These are phyloP conservation scores for Talaromyces liani DNA, from an alignment of 495 filamentous ascomycete species.

Conservation along the genomic window DNA sequence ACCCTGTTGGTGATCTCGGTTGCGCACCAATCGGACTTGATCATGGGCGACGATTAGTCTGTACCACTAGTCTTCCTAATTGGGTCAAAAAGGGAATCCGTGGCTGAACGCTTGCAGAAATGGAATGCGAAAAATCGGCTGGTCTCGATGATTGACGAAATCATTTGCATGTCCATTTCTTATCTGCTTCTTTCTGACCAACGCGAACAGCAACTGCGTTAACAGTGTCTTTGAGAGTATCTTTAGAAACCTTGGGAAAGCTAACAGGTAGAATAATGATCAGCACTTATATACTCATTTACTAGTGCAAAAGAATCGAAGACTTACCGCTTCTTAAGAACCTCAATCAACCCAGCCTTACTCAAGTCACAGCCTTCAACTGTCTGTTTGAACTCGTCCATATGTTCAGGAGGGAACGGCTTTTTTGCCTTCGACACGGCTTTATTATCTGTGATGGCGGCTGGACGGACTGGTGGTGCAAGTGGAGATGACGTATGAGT, in stretches of 20 bases:
- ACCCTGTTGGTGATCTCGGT: background rate
- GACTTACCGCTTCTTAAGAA: constrained; percentile 59
- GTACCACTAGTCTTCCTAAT: background rate
- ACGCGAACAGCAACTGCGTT: constrained; percentile 60
- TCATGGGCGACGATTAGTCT: background rate
- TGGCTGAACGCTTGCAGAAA: background rate
- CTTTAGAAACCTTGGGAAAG: constrained; percentile 66
- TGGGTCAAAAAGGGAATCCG: background rate
- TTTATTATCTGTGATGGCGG: background rate
- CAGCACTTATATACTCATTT: background rate
- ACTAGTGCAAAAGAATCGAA: background rate
- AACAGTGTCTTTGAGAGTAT: constrained; percentile 65
- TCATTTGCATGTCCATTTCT: constrained; percentile 52
- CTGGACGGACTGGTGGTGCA: constrained; percentile 8
- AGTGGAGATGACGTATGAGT: constrained; percentile 8
- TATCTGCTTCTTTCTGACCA: constrained; percentile 53
- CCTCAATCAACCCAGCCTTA: constrained; percentile 69
- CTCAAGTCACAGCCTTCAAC: constrained; percentile 64
- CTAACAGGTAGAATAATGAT: constrained; percentile 18
- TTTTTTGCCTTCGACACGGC: constrained; percentile 22
- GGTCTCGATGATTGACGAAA: background rate
- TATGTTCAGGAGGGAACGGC: constrained; percentile 47
- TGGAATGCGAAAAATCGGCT: background rate
- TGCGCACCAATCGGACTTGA: background rate
- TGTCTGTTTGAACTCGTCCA: constrained; percentile 65